Evolutionary conservation across 2,329 filamentous ascomycete genomes (phyloP).

Genomic region (Aspergillus pseudotamarii): DNA sequence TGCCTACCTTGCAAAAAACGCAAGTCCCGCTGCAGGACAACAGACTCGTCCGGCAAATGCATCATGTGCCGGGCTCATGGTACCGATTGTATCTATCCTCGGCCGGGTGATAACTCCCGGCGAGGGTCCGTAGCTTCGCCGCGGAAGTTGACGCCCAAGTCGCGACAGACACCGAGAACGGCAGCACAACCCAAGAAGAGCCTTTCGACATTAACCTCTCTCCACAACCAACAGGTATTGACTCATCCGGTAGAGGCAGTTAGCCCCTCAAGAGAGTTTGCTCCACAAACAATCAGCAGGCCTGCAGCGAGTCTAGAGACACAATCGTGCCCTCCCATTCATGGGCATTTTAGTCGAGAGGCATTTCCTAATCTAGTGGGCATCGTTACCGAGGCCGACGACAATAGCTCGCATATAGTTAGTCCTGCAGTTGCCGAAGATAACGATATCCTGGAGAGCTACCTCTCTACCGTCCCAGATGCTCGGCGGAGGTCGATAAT

Average conservation of each 20-base stretch:
- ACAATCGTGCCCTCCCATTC: not conserved
- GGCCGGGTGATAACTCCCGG: constrained; percentile 13
- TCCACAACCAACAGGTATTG: not conserved
- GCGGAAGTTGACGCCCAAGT: constrained; percentile 3
- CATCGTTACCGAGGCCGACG: constrained; percentile 23
- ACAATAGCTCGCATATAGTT: constrained; percentile 54
- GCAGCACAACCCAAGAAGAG: not conserved
- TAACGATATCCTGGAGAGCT: constrained; percentile 56
- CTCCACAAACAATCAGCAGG: not conserved
- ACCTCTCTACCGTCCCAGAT: constrained; percentile 44
- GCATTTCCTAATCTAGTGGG: constrained; percentile 15
- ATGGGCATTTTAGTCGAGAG: not conserved
- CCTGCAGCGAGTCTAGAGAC: not conserved
- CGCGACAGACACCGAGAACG: not conserved
- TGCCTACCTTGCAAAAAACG: constrained; percentile 57
- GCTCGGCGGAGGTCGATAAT: constrained; percentile 21
- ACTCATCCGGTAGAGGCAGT: not conserved
- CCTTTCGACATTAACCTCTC: not conserved
- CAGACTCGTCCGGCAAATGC: constrained; percentile 47
- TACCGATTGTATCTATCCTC: constrained; percentile 53
- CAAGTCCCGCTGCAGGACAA: constrained; percentile 58
- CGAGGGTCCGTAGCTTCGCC: constrained; percentile 1
- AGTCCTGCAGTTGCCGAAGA: constrained; percentile 57
- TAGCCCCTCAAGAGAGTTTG: not conserved
- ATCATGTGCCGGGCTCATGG: constrained; percentile 55